These are phyloP conservation scores for Pseudogymnoascus sp. DNA, from an alignment of 2,329 filamentous ascomycete genomes.

Conservation along the genomic window DNA sequence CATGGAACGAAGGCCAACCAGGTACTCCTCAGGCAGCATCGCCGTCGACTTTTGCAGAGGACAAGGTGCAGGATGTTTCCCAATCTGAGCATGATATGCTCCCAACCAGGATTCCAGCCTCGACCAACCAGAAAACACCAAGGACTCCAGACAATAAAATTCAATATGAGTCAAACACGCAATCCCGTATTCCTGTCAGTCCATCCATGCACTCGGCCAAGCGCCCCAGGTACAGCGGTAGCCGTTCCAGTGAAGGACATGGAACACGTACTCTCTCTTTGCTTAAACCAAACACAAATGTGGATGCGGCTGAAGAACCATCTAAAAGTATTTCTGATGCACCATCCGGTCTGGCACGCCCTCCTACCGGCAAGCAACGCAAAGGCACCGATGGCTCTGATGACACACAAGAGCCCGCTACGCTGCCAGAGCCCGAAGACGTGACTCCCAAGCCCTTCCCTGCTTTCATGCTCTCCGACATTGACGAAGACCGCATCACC, in stretches of 20 bases:
- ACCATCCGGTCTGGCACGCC: slow-evolving; percentile 14
- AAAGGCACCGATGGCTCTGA: slow-evolving; percentile 23
- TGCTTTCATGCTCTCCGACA: background rate
- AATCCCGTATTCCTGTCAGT: background rate
- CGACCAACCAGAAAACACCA: background rate
- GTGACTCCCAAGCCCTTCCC: background rate
- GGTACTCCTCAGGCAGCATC: slow-evolving; percentile 42
- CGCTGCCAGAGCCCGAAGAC: background rate
- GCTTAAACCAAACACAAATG: slow-evolving; percentile 17
- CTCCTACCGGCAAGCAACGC: slow-evolving; percentile 11
- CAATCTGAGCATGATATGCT: background rate
- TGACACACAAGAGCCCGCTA: background rate
- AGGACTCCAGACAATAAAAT: background rate
- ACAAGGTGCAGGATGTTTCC: background rate
- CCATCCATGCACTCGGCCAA: slow-evolving; percentile 16
- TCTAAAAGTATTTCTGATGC: slow-evolving; percentile 20
- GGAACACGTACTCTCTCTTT: slow-evolving; percentile 23
- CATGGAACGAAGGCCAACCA: slow-evolving; percentile 58
- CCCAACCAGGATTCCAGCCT: background rate
- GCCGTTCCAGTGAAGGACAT: slow-evolving; percentile 21
- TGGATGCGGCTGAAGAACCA: slow-evolving; percentile 9
- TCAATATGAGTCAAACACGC: background rate
- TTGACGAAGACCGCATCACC: slow-evolving; percentile 59
- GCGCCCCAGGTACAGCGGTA: slow-evolving; percentile 21
- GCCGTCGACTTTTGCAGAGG: slow-evolving; percentile 11